phyloP scores from a whole-genome alignment of 1,139 yeast genomes.

The Candida tropicalis region DNA sequence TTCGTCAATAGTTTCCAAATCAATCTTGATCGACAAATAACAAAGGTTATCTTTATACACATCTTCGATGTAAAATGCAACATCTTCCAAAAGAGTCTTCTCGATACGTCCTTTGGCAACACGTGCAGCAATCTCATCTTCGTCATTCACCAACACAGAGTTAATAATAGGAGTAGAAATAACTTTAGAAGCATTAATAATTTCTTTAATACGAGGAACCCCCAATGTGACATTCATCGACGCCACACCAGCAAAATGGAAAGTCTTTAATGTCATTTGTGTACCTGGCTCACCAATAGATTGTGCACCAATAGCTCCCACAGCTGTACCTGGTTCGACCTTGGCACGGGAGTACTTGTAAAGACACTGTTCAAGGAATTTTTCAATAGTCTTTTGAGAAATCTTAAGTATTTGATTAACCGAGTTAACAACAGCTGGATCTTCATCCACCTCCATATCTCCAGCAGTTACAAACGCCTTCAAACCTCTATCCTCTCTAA shows the following conservation, averaged over 20 bases:
- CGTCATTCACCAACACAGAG: slow-evolving; percentile 88
- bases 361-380: slow-evolving; percentile 76
- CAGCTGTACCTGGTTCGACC: slow-evolving; percentile 98
- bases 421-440: slow-evolving; percentile 48
- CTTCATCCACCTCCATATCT: slow-evolving; percentile 47
- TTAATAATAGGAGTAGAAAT: slow-evolving; percentile 97
- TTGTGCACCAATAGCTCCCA: slow-evolving; percentile 99
- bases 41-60: slow-evolving; percentile 84
- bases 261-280: slow-evolving; percentile 98
- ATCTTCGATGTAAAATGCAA: slow-evolving; percentile 89
- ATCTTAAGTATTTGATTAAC: slow-evolving; percentile 78
- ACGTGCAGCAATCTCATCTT: slow-evolving; percentile 96
- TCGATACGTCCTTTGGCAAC: slow-evolving; percentile 98
- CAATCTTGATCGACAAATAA: slow-evolving; percentile 79
- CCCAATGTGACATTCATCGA: slow-evolving; percentile 98
- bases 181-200: slow-evolving; percentile 92
- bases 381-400: slow-evolving; percentile 58
- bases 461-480: slow-evolving; percentile 39
- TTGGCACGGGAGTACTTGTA: slow-evolving; percentile 84
- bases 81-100: slow-evolving; percentile 84
- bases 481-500: slow-evolving; percentile 58
- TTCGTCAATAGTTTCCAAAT: slow-evolving; percentile 85
- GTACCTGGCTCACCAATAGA: slow-evolving; percentile 99
- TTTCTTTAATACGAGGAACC: slow-evolving; percentile 97
- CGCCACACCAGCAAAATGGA: slow-evolving; percentile 99